Evolutionary conservation across 2,329 filamentous ascomycete species (phyloP), one percentile per base, ranked within the genome.

Genomic region (Sordariomycetes sp.): DNA sequence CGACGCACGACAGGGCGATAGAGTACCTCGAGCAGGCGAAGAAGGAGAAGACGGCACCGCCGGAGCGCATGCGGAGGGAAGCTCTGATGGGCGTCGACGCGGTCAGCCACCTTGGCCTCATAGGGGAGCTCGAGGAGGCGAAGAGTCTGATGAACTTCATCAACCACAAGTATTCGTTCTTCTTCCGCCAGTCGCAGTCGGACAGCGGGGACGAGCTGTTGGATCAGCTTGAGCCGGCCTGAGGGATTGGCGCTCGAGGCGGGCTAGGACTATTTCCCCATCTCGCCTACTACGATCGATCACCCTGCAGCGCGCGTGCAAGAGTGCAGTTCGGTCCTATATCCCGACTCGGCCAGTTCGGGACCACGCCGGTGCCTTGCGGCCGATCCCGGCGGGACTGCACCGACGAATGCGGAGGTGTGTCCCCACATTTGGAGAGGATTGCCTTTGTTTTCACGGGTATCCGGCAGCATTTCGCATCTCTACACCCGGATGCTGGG

Each of bases 1-100:
- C 80, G 0, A 71, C 73, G 28, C 70, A 75, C 24, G 65, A 68
- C 2, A 70, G 71, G 1, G 80, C 80, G 0, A 62, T 82, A 12
- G 63, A 70, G 2, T 74, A 77, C 56, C 72, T 82, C 20, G 61
- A 66, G 6, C 59, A 62, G 1, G 55, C 62, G 28, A 53, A 54
- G 6, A 63, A 60, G 61, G 12, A 59, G 22, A 50, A 15, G 20
- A 24, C n/a, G 34, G 24, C 3, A 5, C 32, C 25, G 22, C 3
- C 7, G 35, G 10, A 54, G 59, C n/a, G 25, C 53, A 10, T 52
- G 53, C 32, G 59, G 60, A 20, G 58, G 56, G 15, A 59, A 58
- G 36, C 61, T 52, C 28, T 60, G 3, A 62, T 65, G 63, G 64
- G 61, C n/a, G 62, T 64, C 58, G 64, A 74, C 57, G 69, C 71